These are phyloP conservation scores for Polytrichum formosum DNA, from an alignment of 225 moss, liverwort and hornwort species.

Conservation along the genomic window DNA sequence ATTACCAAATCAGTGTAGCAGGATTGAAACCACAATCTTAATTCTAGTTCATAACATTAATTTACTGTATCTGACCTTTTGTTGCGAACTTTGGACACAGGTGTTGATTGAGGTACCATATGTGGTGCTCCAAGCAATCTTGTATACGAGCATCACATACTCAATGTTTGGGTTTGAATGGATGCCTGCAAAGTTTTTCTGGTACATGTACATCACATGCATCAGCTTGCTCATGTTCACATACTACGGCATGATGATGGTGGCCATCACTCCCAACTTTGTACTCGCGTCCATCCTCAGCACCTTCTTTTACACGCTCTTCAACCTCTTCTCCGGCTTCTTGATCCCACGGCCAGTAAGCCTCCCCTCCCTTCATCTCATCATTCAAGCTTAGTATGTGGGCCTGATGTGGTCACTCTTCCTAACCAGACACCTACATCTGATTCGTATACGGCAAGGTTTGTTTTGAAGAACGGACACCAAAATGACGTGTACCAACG, in stretches of 20 bases:
- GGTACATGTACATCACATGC: conserved; percentile 24
- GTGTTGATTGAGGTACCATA: conserved; percentile 52
- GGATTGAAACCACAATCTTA: neutral
- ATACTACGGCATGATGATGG: conserved; percentile 72
- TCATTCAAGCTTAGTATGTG: too few relatives aligned
- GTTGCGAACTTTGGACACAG: conserved; percentile 10
- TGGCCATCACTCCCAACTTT: conserved; percentile 52
- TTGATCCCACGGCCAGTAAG: conserved; percentile 53
- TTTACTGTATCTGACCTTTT: neutral
- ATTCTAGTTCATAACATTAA: neutral
- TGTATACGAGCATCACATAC: conserved; percentile 39
- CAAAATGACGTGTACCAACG: neutral
- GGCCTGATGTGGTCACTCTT: too few relatives aligned
- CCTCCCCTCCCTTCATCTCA: neutral
- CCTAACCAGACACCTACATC: too few relatives aligned
- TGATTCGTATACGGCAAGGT: too few relatives aligned
- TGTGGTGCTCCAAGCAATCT: conserved; percentile 21
- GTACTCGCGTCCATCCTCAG: conserved; percentile 37
- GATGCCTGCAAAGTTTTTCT: conserved; percentile 44
- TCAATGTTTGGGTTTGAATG: conserved; percentile 44
- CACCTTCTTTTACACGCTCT: conserved; percentile 50
- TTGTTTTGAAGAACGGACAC: too few relatives aligned
- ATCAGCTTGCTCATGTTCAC: conserved; percentile 43
- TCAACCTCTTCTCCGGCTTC: conserved; percentile 56
- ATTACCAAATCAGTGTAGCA: too few relatives aligned